These are phyloP conservation scores for Hymenochaete sp. DNA, from an alignment of 1,284 basidiomycete species.

Conservation along the genomic window DNA sequence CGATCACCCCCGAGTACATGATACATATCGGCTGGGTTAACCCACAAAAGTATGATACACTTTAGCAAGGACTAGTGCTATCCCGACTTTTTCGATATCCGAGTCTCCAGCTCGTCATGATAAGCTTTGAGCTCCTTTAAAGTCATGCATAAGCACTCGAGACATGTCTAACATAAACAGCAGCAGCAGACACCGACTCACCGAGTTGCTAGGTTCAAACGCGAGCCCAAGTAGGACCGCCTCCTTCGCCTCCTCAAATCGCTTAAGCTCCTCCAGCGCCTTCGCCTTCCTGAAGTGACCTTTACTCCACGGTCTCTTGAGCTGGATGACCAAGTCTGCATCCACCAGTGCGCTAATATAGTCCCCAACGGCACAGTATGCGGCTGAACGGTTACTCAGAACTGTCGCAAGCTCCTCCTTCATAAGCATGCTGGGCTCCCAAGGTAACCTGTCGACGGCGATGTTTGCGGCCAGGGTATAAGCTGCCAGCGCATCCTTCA, in stretches of 20 bases:
- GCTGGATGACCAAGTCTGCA: constrained; percentile 80
- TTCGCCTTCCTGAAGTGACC: constrained; percentile 92
- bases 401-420: constrained; percentile 86
- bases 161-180: constrained; percentile 5
- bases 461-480: constrained; percentile 82
- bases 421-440: constrained; percentile 78
- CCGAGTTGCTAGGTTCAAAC: constrained; percentile 81
- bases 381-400: constrained; percentile 87
- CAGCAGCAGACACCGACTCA: constrained; percentile 29
- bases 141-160: constrained; percentile 19
- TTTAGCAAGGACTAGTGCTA: no score
- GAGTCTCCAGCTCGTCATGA: constrained; percentile 27
- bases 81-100: constrained; percentile 12
- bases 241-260: constrained; percentile 71
- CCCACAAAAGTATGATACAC: no score
- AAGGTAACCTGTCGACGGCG: constrained; percentile 79
- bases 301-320: constrained; percentile 89
- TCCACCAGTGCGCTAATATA: constrained; percentile 81
- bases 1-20: neutral
- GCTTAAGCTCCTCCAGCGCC: constrained; percentile 72
- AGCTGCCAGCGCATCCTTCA: constrained; percentile 67
- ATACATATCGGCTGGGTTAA: no score
- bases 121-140: constrained; percentile 23
- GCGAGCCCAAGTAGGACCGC: constrained; percentile 78
- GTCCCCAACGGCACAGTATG: constrained; percentile 72